phyloP scores from a whole-genome alignment of 495 filamentous ascomycete species.

The Tuber umbilicatum region DNA sequence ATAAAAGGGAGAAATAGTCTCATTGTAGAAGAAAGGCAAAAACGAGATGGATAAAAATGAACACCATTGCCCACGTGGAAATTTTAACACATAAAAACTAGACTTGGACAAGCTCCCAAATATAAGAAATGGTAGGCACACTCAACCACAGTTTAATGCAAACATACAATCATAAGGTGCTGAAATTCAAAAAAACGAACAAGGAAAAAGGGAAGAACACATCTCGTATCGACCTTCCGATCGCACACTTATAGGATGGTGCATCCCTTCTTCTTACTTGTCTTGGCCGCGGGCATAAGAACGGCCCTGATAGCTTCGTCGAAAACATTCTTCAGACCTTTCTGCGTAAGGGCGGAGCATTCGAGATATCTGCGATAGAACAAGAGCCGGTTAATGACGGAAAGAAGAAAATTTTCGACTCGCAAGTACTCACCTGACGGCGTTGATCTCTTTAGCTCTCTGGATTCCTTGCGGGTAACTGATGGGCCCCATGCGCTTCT shows the following conservation, averaged over 20 bases:
- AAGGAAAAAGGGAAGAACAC: not conserved
- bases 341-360: conserved; percentile 95
- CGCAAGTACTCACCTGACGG: conserved; percentile 43
- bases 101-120: conserved; percentile 20
- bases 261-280: conserved; percentile 15
- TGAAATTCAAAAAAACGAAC: conserved; percentile 1
- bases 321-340: conserved; percentile 94
- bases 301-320: conserved; percentile 75
- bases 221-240: conserved; percentile 1
- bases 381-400: conserved; percentile 3
- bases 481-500: conserved; percentile 86
- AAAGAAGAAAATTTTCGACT: not conserved
- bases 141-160: not conserved
- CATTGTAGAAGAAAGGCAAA: conserved; percentile 15
- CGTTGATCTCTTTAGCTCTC: conserved; percentile 84
- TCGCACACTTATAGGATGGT: conserved; percentile 24
- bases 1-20: conserved; percentile 24
- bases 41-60: conserved; percentile 24
- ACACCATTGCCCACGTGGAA: conserved; percentile 39
- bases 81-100: conserved; percentile 27
- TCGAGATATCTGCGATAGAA: conserved; percentile 75
- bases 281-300: conserved; percentile 38
- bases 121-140: not conserved
- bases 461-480: conserved; percentile 79
- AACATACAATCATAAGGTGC: conserved; percentile 3